A percentile compares a stretch with the other conserved stretches of the same genome.
These are phyloP conservation scores for Pleurotus salmoneostramineus DNA, from an alignment of 768 basidiomycete species.

Conservation along the genomic window DNA sequence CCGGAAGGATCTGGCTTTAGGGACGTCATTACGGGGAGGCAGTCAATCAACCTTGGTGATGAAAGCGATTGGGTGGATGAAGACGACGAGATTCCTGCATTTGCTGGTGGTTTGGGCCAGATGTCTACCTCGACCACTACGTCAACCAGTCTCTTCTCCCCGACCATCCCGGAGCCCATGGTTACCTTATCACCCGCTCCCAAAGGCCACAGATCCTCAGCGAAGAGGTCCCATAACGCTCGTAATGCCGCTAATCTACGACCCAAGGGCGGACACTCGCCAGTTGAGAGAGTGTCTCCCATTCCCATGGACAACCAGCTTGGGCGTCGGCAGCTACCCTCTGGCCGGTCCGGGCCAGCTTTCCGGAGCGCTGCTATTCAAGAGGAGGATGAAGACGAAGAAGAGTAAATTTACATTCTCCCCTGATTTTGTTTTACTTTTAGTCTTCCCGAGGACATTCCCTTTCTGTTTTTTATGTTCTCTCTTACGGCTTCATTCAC, in stretches of 20 bases:
- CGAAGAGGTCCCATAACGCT: conserved; percentile 23
- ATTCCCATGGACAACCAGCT: conserved; percentile 48
- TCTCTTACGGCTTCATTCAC: background rate
- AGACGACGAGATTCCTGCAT: conserved; percentile 71
- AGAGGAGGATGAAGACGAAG: conserved; percentile 86
- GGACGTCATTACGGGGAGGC: conserved; percentile 78
- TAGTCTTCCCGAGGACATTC: too few species aligned
- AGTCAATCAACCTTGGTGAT: conserved; percentile 58
- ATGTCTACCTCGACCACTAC: conserved; percentile 24
- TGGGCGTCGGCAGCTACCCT: conserved; percentile 67
- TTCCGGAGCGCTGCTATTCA: conserved; percentile 65
- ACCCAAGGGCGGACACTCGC: conserved; percentile 53
- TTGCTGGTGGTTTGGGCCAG: conserved; percentile 80
- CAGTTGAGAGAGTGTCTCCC: conserved; percentile 58
- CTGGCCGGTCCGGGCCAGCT: conserved; percentile 64
- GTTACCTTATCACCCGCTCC: conserved; percentile 52
- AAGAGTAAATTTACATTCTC: conserved; percentile 37
- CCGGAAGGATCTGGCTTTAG: conserved; percentile 47
- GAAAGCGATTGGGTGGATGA: conserved; percentile 90
- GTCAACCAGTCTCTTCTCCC: conserved; percentile 4
- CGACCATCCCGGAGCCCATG: conserved; percentile 25
- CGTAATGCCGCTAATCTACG: conserved; percentile 22
- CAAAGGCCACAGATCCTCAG: conserved; percentile 36
- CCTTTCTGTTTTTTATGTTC: too few species aligned
- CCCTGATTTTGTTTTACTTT: too few species aligned